A percentile compares a stretch with the other conserved stretches of the same genome.
These are phyloP conservation scores for Calocybe cyanea DNA, from an alignment of 768 basidiomycete species.

Conservation along the genomic window DNA sequence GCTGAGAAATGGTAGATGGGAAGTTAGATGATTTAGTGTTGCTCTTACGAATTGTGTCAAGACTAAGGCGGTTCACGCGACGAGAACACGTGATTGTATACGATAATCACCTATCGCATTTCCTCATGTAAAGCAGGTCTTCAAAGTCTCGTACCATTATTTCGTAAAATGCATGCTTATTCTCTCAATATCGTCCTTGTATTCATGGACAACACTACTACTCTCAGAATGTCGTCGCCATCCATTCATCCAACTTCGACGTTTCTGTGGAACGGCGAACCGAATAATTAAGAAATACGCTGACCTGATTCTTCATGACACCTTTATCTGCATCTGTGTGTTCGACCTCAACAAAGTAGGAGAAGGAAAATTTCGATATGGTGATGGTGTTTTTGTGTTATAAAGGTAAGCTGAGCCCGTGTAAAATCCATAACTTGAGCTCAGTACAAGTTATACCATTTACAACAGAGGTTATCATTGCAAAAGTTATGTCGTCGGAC, in stretches of 20 bases:
- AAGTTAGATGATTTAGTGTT: too few relatives aligned
- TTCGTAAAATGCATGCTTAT: conserved; percentile 48
- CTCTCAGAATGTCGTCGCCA: conserved; percentile 81
- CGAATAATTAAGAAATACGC: conserved; percentile 98
- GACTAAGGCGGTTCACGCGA: too few relatives aligned
- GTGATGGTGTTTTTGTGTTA: conserved; percentile 96
- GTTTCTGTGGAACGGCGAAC: conserved; percentile 69
- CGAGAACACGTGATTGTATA: too few relatives aligned
- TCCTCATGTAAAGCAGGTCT: conserved; percentile 2
- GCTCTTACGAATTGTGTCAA: too few relatives aligned
- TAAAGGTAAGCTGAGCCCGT: conserved; percentile 70
- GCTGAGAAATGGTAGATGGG: too few relatives aligned
- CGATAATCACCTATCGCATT: too few relatives aligned
- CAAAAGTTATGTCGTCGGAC: conserved; percentile 84
- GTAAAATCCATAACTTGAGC: too few relatives aligned
- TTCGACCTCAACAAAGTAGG: conserved; percentile 85
- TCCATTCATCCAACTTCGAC: conserved; percentile 84
- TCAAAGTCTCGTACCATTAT: not conserved
- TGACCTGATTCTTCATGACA: conserved; percentile 84
- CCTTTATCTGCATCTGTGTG: conserved; percentile 87
- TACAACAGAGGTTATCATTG: conserved; percentile 83
- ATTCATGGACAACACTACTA: not conserved
- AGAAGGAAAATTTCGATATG: conserved; percentile 91
- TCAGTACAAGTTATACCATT: conserved; percentile 75
- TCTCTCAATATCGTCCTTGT: conserved; percentile 27